phyloP scores from a whole-genome alignment of 2,329 filamentous ascomycete genomes.

The Cryphonectria radicalis region DNA sequence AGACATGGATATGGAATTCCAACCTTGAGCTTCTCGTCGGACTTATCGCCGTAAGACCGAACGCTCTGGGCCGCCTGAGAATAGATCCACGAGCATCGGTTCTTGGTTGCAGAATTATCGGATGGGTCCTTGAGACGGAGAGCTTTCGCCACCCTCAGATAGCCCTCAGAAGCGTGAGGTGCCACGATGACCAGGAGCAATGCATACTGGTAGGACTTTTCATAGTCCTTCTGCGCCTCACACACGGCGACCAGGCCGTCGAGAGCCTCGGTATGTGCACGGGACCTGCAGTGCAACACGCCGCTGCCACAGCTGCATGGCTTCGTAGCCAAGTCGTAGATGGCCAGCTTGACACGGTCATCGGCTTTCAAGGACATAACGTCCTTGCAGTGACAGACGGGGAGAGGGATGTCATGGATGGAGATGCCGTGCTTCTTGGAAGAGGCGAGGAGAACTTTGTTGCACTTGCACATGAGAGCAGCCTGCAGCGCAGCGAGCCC shows the following conservation, averaged over 20 bases:
- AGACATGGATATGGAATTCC: not conserved
- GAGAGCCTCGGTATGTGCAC: constrained; percentile 17
- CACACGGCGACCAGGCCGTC: constrained; percentile 10
- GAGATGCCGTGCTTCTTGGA: constrained; percentile 12
- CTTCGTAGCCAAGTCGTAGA: constrained; percentile 22
- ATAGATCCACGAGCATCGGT: constrained; percentile 22
- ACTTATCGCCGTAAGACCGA: constrained; percentile 12
- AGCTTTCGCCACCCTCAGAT: constrained; percentile 26
- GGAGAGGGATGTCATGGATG: constrained; percentile 16
- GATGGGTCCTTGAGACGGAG: constrained; percentile 8
- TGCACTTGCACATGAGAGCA: constrained; percentile 21
- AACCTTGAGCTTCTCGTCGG: constrained; percentile 21
- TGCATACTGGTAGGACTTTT: constrained; percentile 18
- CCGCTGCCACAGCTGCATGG: constrained; percentile 26
- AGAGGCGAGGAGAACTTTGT: constrained; percentile 6
- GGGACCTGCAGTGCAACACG: constrained; percentile 4
- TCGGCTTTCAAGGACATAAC: not conserved
- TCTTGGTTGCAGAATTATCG: constrained; percentile 1
- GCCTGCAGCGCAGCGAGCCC: not conserved
- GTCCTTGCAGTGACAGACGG: constrained; percentile 27
- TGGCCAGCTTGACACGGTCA: constrained; percentile 3
- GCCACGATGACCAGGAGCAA: constrained; percentile 21
- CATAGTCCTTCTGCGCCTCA: constrained; percentile 4
- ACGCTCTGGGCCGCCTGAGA: constrained; percentile 21
- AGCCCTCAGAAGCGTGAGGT: constrained; percentile 26